phyloP scores from a whole-genome alignment of 2,329 filamentous ascomycete species.

The Fusarium nodosum region DNA sequence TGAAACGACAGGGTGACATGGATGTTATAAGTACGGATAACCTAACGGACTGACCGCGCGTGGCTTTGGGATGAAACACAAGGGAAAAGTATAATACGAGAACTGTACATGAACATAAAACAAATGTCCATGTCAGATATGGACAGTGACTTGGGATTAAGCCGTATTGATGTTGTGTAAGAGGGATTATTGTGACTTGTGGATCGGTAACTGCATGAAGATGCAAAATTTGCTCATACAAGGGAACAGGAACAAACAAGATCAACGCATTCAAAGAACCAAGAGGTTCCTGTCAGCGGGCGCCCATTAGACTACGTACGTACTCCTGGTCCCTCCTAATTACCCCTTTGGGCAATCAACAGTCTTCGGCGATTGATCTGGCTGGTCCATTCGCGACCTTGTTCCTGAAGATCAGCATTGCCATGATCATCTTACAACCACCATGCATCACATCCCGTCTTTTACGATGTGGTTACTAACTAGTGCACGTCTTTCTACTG shows the following conservation, averaged over 20 bases:
- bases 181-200: slow-evolving; percentile 3
- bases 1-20: slow-evolving; percentile 40
- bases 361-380: slow-evolving; percentile 29
- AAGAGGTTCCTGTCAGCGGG: background rate
- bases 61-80: slow-evolving; percentile 33
- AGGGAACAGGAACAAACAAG: background rate
- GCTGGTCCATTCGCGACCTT: slow-evolving; percentile 22
- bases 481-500: slow-evolving; percentile 4
- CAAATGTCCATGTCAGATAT: background rate
- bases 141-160: background rate
- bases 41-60: slow-evolving; percentile 24
- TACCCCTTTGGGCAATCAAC: slow-evolving; percentile 25
- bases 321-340: background rate
- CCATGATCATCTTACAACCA: slow-evolving; percentile 7
- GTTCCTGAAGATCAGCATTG: slow-evolving; percentile 24
- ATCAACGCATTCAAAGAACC: slow-evolving; percentile 14
- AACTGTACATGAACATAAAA: slow-evolving; percentile 1
- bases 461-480: slow-evolving; percentile 15
- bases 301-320: background rate
- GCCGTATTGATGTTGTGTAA: background rate
- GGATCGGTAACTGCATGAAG: slow-evolving; percentile 26
- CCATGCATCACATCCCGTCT: slow-evolving; percentile 1
- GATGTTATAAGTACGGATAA: slow-evolving; percentile 2
- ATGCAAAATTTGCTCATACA: slow-evolving; percentile 20
- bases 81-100: slow-evolving; percentile 1